Evolutionary conservation across 1,284 basidiomycete genomes (phyloP).

Genomic region (Cryptococcus amylolentus): DNA sequence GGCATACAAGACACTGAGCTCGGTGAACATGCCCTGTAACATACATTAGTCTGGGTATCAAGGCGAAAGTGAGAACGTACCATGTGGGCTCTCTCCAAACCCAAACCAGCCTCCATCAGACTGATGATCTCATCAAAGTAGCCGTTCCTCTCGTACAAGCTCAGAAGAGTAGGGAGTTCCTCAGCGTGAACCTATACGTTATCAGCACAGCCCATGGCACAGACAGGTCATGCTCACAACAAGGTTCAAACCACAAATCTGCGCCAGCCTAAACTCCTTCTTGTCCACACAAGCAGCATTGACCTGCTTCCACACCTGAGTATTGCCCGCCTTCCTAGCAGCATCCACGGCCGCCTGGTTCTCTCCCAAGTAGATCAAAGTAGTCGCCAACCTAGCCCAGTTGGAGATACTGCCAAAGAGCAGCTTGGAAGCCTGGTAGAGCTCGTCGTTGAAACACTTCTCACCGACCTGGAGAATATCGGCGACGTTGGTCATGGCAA

Average conservation of each 20-base stretch:
- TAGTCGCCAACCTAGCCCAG: conserved; percentile 96
- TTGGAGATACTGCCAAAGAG: conserved; percentile 97
- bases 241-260: conserved; percentile 96
- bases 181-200: conserved; percentile 56
- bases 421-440: conserved; percentile 95
- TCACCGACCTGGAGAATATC: conserved; percentile 95
- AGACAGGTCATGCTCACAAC: conserved; percentile 58
- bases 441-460: conserved; percentile 97
- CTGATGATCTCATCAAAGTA: conserved; percentile 92
- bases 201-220: not conserved
- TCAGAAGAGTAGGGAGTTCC: conserved; percentile 77
- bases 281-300: conserved; percentile 98
- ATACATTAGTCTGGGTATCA: conserved; percentile 2
- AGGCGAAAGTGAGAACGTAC: conserved; percentile 36
- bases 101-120: conserved; percentile 89
- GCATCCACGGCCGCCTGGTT: conserved; percentile 98
- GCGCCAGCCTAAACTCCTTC: conserved; percentile 91
- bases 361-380: conserved; percentile 96
- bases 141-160: conserved; percentile 84
- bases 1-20: conserved; percentile 89
- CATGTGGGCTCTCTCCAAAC: conserved; percentile 91
- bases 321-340: conserved; percentile 97
- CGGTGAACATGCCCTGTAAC: conserved; percentile 57
- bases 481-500: conserved; percentile 97
- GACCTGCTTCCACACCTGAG: conserved; percentile 99